Evolutionary conservation across 306 rosid species (phyloP).

Genomic region (Cucurbita maxima): DNA sequence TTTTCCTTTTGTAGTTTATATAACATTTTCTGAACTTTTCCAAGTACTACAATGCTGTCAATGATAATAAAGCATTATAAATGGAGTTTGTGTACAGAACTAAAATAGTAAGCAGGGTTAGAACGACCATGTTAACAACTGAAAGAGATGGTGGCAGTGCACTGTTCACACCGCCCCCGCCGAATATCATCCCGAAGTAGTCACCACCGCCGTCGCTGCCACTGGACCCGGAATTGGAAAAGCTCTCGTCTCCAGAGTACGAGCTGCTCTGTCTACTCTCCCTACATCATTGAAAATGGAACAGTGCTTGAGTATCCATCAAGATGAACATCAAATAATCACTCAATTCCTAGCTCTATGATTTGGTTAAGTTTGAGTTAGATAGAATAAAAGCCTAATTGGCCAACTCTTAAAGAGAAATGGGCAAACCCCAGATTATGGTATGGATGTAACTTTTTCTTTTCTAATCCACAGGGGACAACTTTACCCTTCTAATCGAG

Average conservation of each 20-base stretch:
- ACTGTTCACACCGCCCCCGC: constrained; percentile 20
- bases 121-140: constrained; percentile 22
- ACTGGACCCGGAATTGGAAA: constrained; percentile 25
- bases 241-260: constrained; percentile 18
- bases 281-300: constrained; percentile 29
- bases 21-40: neutral
- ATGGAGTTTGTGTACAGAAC: constrained; percentile 31
- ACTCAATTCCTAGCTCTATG: neutral
- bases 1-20: neutral
- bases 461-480: neutral
- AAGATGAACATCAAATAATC: neutral
- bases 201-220: constrained; percentile 35
- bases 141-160: constrained; percentile 26
- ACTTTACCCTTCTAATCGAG: neutral
- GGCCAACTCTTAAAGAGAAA: neutral
- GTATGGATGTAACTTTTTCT: no score
- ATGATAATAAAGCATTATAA: constrained; percentile 23
- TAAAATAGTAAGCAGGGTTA: constrained; percentile 38
- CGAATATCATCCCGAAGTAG: constrained; percentile 74
- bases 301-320: neutral
- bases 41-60: constrained; percentile 18
- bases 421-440: neutral
- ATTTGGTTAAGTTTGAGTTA: neutral
- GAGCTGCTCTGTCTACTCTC: constrained; percentile 35
- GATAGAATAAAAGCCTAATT: neutral